Base-by-base conservation (phyloP, 495 filamentous ascomycete genomes). In the Achaetomiella virescens region DNA sequence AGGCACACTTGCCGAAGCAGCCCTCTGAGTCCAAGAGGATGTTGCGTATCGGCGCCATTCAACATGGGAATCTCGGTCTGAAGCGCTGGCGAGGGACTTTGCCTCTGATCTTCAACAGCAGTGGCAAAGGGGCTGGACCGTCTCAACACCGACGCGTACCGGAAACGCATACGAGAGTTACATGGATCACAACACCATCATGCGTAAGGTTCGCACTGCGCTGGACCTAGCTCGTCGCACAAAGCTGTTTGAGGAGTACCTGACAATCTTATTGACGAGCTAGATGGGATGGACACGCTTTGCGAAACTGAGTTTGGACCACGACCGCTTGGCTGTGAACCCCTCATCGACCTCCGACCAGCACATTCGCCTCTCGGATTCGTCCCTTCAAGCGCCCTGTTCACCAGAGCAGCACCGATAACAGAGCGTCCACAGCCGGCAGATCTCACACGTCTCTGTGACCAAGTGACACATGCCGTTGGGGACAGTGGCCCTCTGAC, bases 151-250 rank as follows among this genome's bases (percentile, higher is more conserved):
- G 11, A 14, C 20, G 0, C 4, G 9, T 31, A 5, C 27, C 9
- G 18, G 33, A 4, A 10, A 22, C 3, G 3, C 9, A 3, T 51
- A 43, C n/a, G 12, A 2, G 4, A 1, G 1, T 2, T 55, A 54
- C 40, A 29, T 60, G 38, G n/a, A 45, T n/a, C 31, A 41, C 2
- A 6, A 33, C 17, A 17, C 10, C 17, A 40, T 41, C 21, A 48
- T 60, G 46, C 14, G 5, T 15, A n/a, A 46, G 0, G 48, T 60
- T 11, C 12, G 8, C 6, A 15, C 31, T 0, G 43, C 41, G 0
- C 10, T 58, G 22, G 36, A 42, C 0, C 42, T 52, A 9, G 43
- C 55, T 14, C 35, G 55, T 17, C 7, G 42, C 0, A 58, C 55
- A 17, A 2, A 5, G 5, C 17, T 48, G 42, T 58, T 58, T 35